Percentiles rank a stretch among this genome's conserved stretches.
phyloP scores from a whole-genome alignment of 192 early-diverging fungal genomes.

The Linnemannia exigua region DNA sequence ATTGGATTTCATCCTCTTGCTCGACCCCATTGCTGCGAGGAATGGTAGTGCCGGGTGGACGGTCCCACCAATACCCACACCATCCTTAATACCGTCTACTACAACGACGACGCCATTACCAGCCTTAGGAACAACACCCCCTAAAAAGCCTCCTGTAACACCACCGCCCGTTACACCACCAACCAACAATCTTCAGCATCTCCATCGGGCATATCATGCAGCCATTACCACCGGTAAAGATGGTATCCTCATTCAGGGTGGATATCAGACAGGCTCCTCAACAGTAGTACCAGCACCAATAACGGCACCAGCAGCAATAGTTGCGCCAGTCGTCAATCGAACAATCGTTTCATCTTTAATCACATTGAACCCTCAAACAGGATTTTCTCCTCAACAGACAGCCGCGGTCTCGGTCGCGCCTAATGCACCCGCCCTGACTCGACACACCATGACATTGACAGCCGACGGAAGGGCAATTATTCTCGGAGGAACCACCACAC shows the following conservation, averaged over 20 bases:
- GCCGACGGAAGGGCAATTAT: conserved; percentile 40
- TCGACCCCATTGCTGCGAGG: background rate
- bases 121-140: background rate
- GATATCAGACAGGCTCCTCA: conserved; percentile 15
- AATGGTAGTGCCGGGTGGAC: background rate
- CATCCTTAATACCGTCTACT: background rate
- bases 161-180: conserved; percentile 2
- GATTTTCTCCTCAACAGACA: conserved; percentile 2
- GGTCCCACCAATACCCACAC: background rate
- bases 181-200: too few species aligned
- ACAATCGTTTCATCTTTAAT: conserved; percentile 33
- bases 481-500: conserved; percentile 31
- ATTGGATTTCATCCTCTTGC: background rate
- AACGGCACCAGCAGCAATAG: background rate
- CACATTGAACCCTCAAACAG: conserved; percentile 11
- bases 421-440: conserved; percentile 37
- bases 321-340: background rate
- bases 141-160: background rate
- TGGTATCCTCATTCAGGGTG: conserved; percentile 36
- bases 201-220: conserved; percentile 33
- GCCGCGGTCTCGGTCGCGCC: conserved; percentile 21
- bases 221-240: conserved; percentile 34
- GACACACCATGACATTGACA: conserved; percentile 54
- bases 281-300: background rate
- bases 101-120: background rate